Evolutionary conservation across 2,329 filamentous ascomycete genomes (phyloP), one percentile per base, ranked within the genome.

Genomic region (Colletotrichum ledebouriae): DNA sequence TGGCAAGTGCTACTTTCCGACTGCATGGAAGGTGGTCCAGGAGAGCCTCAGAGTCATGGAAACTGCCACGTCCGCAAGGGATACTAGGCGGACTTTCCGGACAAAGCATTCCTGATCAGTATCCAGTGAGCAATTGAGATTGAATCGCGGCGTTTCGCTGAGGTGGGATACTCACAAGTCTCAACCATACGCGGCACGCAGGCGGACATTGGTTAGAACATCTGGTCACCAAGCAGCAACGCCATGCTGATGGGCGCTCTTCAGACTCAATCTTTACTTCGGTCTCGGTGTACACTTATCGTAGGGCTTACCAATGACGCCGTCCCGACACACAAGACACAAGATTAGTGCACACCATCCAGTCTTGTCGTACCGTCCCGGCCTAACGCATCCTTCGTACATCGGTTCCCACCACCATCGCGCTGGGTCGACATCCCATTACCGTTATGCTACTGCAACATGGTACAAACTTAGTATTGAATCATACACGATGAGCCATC

Each of bases 211-310:
- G 56, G 49, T 25, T 34, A 4, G 25, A 25, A 25, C 17, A 12
- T 11, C 33, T 63, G 63, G 65, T 68, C 59, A 68, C 61, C 65
- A 68, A 68, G 61, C 65, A 68, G 55, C 55, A 47, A 65, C 55
- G 47, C 65, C 29, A 39, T 53, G 20, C 47, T 52, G 49, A 39
- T n/a, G 13, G 59, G 13, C 49, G 33, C 47, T 22, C 37, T 41
- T 29, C 33, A 49, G 49, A n/a, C 42, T 50, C n/a, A 41, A 46
- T 46, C 12, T 47, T 29, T 52, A 37, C 42, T 55, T 65, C 25
- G 47, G 61, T 59, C 61, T 68, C 49, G 41, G 60, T 56, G 47
- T 59, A 50, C n/a, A 13, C 29, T 12, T 37, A 4, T 42, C 47
- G 55, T 68, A 65, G 55, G 55, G 55, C 65, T 55, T 60, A 56